Evolutionary conservation across 139 green algal species (phyloP).

Genomic region (Chlorella ohadii): DNA sequence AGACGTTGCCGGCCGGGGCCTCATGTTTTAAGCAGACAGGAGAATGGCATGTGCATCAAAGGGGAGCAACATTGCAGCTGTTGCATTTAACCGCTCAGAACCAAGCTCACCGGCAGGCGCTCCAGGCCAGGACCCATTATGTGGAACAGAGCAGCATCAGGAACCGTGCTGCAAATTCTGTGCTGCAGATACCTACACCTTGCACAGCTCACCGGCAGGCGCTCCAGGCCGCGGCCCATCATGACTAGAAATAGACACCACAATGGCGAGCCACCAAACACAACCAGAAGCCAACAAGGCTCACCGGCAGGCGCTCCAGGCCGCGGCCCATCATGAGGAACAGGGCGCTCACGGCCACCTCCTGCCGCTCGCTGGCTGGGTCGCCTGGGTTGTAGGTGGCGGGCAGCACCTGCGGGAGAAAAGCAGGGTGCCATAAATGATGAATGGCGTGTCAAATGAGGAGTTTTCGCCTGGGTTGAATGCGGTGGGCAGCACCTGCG

Average conservation of each 20-base stretch:
- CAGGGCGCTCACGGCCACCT: slow-evolving; percentile 50
- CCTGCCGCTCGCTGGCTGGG: slow-evolving; percentile 37
- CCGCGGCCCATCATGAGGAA: slow-evolving; percentile 98
- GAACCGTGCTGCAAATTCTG: background rate
- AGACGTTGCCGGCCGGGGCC: too few species aligned
- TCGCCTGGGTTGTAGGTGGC: slow-evolving; percentile 75
- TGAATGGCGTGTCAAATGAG: too few species aligned
- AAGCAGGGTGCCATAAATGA: too few species aligned
- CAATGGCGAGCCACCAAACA: too few species aligned
- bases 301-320: slow-evolving; percentile 69
- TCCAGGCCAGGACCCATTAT: slow-evolving; percentile 96
- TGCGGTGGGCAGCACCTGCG: too few species aligned
- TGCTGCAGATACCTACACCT: too few species aligned
- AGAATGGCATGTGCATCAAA: too few species aligned
- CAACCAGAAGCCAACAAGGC: too few species aligned
- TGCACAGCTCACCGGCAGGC: slow-evolving; percentile 37
- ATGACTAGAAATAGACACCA: slow-evolving; percentile 87
- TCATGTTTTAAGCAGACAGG: too few species aligned
- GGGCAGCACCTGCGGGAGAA: slow-evolving; percentile 73
- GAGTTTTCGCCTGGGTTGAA: too few species aligned
- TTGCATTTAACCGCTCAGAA: too few species aligned
- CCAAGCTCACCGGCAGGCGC: background rate
- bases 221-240: slow-evolving; percentile 92
- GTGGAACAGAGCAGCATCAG: slow-evolving; percentile 81
- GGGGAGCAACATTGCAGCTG: too few species aligned